phyloP scores from a whole-genome alignment of 208 protist genomes.

The Strigomonas culicis region DNA sequence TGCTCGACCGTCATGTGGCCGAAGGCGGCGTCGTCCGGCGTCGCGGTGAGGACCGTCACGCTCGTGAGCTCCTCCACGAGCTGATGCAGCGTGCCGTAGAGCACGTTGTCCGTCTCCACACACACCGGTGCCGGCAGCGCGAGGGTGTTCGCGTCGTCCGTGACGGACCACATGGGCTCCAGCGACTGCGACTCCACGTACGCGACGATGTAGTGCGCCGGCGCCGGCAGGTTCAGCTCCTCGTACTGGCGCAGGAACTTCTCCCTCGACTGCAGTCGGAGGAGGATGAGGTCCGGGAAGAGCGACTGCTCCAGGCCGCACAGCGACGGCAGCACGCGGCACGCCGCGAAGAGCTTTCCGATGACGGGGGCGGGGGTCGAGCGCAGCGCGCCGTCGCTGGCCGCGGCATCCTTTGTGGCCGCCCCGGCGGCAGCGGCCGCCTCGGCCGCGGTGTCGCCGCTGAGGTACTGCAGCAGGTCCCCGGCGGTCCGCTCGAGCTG shows the following conservation, averaged over 20 bases:
- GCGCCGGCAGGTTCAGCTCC: slow-evolving; percentile 18
- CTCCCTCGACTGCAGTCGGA: slow-evolving; percentile 22
- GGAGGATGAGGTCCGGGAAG: slow-evolving; percentile 24
- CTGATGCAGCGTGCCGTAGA: slow-evolving; percentile 55
- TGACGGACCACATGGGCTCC: slow-evolving; percentile 51
- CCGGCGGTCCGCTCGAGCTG: not conserved
- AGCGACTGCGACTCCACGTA: slow-evolving; percentile 30
- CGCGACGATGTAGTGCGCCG: slow-evolving; percentile 20
- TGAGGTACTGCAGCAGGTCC: not conserved
- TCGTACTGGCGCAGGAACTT: slow-evolving; percentile 30
- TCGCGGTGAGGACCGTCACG: slow-evolving; percentile 32
- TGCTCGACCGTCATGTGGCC: too few relatives aligned
- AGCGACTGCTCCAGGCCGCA: slow-evolving; percentile 22
- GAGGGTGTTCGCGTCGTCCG: slow-evolving; percentile 29
- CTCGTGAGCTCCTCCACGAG: slow-evolving; percentile 60
- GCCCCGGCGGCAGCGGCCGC: too few relatives aligned
- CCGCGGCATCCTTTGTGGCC: too few relatives aligned
- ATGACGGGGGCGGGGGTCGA: too few relatives aligned
- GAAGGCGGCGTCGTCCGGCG: not conserved
- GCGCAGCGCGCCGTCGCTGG: too few relatives aligned
- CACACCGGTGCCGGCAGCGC: slow-evolving; percentile 23
- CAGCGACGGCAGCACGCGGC: slow-evolving; percentile 23
- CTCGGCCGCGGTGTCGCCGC: too few relatives aligned
- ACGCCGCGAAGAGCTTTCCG: slow-evolving; percentile 2
- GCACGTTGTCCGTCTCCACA: slow-evolving; percentile 21